phyloP scores from a whole-genome alignment of 768 basidiomycete species.

The Phylloporus sp. region DNA sequence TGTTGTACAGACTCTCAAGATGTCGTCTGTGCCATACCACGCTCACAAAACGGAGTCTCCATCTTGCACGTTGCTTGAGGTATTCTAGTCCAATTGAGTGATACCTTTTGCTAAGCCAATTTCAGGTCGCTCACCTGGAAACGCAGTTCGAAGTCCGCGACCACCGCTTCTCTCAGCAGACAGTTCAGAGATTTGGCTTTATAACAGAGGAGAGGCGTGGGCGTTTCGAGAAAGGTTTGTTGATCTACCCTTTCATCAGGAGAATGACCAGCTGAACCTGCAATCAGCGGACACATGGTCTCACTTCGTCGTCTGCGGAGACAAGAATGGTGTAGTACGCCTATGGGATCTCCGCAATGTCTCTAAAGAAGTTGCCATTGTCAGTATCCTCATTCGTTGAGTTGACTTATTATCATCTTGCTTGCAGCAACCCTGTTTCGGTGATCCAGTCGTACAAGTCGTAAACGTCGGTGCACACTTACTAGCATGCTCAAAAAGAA shows the following conservation, averaged over 20 bases:
- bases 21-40: constrained; percentile 44
- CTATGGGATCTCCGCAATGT: constrained; percentile 48
- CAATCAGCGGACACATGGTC: constrained; percentile 27
- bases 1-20: constrained; percentile 37
- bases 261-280: constrained; percentile 16
- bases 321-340: constrained; percentile 38
- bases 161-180: constrained; percentile 33
- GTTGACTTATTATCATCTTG: neutral
- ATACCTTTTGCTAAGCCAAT: neutral
- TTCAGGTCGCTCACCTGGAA: constrained; percentile 47
- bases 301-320: constrained; percentile 42
- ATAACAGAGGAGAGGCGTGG: constrained; percentile 35
- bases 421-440: constrained; percentile 34
- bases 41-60: constrained; percentile 36
- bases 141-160: constrained; percentile 53
- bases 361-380: constrained; percentile 21
- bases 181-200: constrained; percentile 46
- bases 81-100: constrained; percentile 14
- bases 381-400: constrained; percentile 9
- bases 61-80: constrained; percentile 44
- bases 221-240: constrained; percentile 43
- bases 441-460: constrained; percentile 37
- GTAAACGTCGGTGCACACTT: constrained; percentile 31
- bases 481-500: constrained; percentile 38
- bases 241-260: neutral